These are phyloP conservation scores for Oehlia diaphana DNA, from an alignment of 192 early-diverging fungal species.

Conservation along the genomic window DNA sequence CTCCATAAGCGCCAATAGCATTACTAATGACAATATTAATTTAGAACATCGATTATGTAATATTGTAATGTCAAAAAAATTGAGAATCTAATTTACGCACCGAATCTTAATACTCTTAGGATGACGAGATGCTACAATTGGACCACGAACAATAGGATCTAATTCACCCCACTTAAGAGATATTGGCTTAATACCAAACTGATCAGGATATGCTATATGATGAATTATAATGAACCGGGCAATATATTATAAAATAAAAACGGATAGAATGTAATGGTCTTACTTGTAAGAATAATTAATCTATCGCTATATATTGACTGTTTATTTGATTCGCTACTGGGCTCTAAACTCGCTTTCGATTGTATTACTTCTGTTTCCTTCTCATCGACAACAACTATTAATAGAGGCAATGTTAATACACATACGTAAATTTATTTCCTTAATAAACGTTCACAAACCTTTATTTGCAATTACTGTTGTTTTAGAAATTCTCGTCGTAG, in stretches of 20 bases:
- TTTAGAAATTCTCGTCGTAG: conserved; percentile 18
- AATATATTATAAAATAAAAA: background rate
- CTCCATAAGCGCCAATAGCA: conserved; percentile 94
- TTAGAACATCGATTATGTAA: background rate
- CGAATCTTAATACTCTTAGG: conserved; percentile 73
- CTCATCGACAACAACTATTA: background rate
- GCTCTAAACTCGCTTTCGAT: background rate
- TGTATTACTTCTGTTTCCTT: background rate
- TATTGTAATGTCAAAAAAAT: background rate
- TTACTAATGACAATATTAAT: conserved; percentile 50
- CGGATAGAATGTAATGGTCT: background rate
- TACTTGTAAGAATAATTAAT: background rate
- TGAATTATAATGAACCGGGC: background rate
- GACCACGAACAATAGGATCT: conserved; percentile 73
- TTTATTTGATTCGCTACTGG: background rate
- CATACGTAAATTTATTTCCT: background rate
- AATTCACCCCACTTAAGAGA: conserved; percentile 77
- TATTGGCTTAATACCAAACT: conserved; percentile 72
- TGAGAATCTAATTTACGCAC: conserved; percentile 33
- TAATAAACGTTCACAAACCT: background rate
- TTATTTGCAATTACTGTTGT: conserved; percentile 5
- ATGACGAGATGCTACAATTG: conserved; percentile 82
- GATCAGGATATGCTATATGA: conserved; percentile 49
- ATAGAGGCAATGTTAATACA: background rate
- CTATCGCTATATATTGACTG: background rate